These are phyloP conservation scores for Domatiomyces catenatus DNA, from an alignment of 2,329 filamentous ascomycete species.

Conservation along the genomic window DNA sequence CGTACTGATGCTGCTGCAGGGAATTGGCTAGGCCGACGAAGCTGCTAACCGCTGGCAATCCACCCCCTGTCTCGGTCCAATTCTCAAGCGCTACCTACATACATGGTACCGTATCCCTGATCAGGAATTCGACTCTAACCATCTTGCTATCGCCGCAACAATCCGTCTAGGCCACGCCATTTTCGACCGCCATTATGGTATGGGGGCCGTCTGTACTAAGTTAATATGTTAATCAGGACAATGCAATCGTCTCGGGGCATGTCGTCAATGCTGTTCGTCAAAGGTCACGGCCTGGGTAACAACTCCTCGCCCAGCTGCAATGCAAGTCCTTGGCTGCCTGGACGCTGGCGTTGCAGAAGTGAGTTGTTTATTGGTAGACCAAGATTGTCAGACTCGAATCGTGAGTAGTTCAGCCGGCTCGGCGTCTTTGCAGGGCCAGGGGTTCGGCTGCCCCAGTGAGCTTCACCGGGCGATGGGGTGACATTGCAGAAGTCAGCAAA, in stretches of 20 bases:
- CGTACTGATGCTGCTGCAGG: too few relatives aligned
- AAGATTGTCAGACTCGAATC: conserved; percentile 71
- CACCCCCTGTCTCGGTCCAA: not conserved
- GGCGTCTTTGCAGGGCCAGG: conserved; percentile 53
- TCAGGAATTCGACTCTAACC: not conserved
- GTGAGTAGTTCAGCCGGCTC: conserved; percentile 53
- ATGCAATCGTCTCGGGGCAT: not conserved
- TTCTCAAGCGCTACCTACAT: not conserved
- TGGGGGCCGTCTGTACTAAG: not conserved
- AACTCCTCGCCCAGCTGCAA: conserved; percentile 54
- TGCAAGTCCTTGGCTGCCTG: conserved; percentile 32
- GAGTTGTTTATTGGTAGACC: conserved; percentile 33
- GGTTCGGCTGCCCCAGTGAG: conserved; percentile 51
- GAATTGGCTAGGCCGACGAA: too few relatives aligned
- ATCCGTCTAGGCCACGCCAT: not conserved
- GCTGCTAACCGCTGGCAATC: not conserved
- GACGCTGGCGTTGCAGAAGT: conserved; percentile 10
- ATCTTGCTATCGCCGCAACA: not conserved
- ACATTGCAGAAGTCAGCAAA: conserved; percentile 97
- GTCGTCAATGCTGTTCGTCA: not conserved
- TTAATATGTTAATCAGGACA: not conserved
- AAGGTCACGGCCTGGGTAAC: conserved; percentile 10
- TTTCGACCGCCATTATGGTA: not conserved
- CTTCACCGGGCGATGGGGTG: conserved; percentile 86
- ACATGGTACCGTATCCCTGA: not conserved